Percentiles rank a stretch among this genome's conserved stretches.
Evolutionary conservation across 164 flowering plant genomes (phyloP).

Genomic region (Cinnamomum chago): DNA sequence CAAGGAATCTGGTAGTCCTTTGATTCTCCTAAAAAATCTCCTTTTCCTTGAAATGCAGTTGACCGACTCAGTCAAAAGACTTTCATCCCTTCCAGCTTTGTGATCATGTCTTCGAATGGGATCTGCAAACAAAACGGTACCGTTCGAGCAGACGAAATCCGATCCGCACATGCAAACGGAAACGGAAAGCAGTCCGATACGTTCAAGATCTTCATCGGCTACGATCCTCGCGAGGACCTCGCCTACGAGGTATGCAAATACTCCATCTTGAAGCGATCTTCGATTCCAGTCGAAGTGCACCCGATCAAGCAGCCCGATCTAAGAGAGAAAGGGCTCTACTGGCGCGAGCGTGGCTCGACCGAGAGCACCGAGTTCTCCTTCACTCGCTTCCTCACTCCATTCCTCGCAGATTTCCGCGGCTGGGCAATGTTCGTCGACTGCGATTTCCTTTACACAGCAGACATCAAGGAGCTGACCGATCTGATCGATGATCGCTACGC

Average conservation of each 20-base stretch:
- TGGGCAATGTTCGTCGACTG: conserved; percentile 99
- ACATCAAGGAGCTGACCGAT: conserved; percentile 64
- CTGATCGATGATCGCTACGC: conserved; percentile 77
- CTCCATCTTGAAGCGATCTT: conserved; percentile 62
- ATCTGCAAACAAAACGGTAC: no score
- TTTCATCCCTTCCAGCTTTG: no score
- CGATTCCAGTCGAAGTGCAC: conserved; percentile 67
- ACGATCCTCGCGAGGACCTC: conserved; percentile 81
- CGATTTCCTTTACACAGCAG: conserved; percentile 78
- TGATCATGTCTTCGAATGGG: no score
- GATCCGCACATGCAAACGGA: neutral
- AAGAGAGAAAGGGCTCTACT: conserved; percentile 54
- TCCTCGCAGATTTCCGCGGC: conserved; percentile 64
- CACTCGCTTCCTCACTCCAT: conserved; percentile 71
- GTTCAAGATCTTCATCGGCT: conserved; percentile 82
- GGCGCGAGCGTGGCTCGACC: conserved; percentile 70
- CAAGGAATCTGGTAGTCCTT: no score
- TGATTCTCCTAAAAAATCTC: no score
- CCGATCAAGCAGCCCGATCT: conserved; percentile 77
- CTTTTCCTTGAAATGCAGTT: no score
- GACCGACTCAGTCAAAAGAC: no score
- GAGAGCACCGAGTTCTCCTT: conserved; percentile 98
- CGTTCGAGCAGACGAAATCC: no score
- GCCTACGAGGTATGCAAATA: conserved; percentile 78
- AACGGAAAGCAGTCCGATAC: conserved; percentile 30